These are phyloP conservation scores for Suillus clintonianus DNA, from an alignment of 768 basidiomycete genomes.

Conservation along the genomic window DNA sequence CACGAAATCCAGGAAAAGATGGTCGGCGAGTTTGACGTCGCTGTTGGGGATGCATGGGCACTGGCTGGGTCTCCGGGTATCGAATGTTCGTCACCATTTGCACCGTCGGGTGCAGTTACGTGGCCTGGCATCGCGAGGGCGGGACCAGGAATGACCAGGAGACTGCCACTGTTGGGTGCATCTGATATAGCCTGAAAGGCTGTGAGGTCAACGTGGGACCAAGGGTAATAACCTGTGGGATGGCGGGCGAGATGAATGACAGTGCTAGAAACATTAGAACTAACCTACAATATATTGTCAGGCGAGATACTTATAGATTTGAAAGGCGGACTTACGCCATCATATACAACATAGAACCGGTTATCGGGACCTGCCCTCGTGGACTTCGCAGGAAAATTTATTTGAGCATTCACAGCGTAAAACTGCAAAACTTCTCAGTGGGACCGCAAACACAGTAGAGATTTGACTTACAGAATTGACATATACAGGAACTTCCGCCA, in stretches of 20 bases:
- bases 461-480: background rate
- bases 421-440: background rate
- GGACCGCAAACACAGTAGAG: background rate
- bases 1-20: background rate
- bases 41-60: no score
- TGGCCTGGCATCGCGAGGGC: background rate
- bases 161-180: background rate
- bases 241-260: background rate
- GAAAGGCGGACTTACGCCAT: background rate
- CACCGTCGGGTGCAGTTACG: background rate
- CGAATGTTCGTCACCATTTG: background rate
- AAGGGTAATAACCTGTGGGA: background rate
- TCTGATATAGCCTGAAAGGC: background rate
- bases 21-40: background rate
- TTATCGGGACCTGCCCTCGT: background rate
- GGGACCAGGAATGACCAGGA: background rate
- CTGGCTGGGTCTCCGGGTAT: background rate
- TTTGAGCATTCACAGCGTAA: no score
- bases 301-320: background rate
- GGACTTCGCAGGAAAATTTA: background rate
- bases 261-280: background rate
- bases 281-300: background rate
- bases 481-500: background rate
- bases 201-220: background rate
- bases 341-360: background rate